Evolutionary conservation across 352 stramenopile species (phyloP).

Genomic region (Phytophthora fragariaefolia): DNA sequence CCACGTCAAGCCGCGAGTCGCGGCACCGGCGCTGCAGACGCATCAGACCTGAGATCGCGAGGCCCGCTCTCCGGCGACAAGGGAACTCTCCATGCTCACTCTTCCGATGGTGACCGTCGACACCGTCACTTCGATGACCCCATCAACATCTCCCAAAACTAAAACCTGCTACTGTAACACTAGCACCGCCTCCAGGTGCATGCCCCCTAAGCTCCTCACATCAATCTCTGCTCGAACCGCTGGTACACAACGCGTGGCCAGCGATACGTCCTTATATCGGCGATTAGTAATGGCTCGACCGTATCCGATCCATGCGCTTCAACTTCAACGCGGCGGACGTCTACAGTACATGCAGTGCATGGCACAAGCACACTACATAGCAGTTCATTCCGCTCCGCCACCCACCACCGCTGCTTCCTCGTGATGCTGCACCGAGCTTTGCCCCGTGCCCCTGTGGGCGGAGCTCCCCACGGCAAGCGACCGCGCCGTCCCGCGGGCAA

Average conservation of each 20-base stretch:
- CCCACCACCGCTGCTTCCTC: neutral
- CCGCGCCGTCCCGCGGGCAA: neutral
- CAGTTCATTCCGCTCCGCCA: neutral
- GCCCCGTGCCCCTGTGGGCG: neutral
- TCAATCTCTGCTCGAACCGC: no score
- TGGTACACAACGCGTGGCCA: neutral
- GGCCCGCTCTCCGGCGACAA: neutral
- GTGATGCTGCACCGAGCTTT: neutral
- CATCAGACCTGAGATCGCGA: slow-evolving; percentile 10
- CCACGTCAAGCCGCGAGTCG: no score
- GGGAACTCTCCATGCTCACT: no score
- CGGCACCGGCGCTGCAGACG: neutral
- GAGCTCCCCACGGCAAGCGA: neutral
- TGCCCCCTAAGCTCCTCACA: no score
- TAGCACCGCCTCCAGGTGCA: no score
- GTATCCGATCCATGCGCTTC: slow-evolving; percentile 1
- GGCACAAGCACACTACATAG: neutral
- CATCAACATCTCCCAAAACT: no score
- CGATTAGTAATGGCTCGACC: neutral
- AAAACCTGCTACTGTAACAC: no score
- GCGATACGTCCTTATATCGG: neutral
- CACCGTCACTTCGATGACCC: no score
- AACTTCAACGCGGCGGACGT: no score
- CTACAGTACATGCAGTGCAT: no score
- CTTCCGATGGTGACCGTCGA: neutral